These are phyloP conservation scores for Karstenula rhodostoma DNA, from an alignment of 2,329 filamentous ascomycete genomes.

Conservation along the genomic window DNA sequence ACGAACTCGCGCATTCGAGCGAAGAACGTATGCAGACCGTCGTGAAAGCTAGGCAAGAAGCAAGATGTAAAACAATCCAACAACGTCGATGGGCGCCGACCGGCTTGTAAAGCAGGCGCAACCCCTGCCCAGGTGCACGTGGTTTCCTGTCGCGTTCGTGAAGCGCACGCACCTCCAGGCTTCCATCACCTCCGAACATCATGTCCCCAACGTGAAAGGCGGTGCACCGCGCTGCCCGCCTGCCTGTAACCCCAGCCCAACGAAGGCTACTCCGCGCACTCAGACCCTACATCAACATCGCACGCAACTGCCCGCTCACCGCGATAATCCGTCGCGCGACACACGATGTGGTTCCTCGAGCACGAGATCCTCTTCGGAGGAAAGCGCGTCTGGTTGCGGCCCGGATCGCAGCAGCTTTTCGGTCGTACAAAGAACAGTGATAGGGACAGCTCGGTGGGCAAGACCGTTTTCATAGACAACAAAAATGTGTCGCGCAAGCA, in stretches of 20 bases:
- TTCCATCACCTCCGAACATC: slow-evolving; percentile 1
- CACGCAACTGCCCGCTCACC: neutral
- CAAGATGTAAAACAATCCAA: neutral
- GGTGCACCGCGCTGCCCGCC: neutral
- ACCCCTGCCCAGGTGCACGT: neutral
- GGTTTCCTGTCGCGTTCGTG: slow-evolving; percentile 4
- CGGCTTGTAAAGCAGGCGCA: neutral
- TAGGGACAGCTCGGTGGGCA: slow-evolving; percentile 42
- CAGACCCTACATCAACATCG: neutral
- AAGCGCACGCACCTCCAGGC: slow-evolving; percentile 8
- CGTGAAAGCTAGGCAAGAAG: neutral
- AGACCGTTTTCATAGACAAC: slow-evolving; percentile 70
- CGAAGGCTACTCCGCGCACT: neutral
- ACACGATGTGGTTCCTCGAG: slow-evolving; percentile 63
- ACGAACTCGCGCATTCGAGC: neutral
- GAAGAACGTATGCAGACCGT: neutral
- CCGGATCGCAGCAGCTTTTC: slow-evolving; percentile 85
- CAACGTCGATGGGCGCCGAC: neutral
- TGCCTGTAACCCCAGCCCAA: neutral
- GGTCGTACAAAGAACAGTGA: slow-evolving; percentile 76
- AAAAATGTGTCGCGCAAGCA: slow-evolving; percentile 91
- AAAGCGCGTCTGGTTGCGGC: slow-evolving; percentile 82
- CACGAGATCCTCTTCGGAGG: slow-evolving; percentile 64
- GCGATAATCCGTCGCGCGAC: neutral
- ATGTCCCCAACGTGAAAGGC: neutral